Evolutionary conservation across 345 rosid genomes (phyloP), one percentile per base, ranked within the genome.

Genomic region (Sisymbrium irio): DNA sequence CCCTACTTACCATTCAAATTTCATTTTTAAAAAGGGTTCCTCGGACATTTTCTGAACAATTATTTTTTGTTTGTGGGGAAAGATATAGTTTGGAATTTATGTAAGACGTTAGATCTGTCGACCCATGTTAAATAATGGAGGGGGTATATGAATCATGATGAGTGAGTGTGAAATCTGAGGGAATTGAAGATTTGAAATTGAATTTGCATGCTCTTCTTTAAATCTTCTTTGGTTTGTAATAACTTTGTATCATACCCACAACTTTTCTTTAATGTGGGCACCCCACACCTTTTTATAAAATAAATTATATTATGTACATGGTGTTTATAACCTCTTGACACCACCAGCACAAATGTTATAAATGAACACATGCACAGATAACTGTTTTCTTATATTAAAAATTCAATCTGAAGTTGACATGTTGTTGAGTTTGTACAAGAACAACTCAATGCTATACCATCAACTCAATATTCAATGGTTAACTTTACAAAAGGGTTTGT

Each of bases 71-170:
- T 7, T 18, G 45, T 58, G 62, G 51, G 22, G 44, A 8, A 55
- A 57, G 55, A 57, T 12, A 71, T 60, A 20, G 47, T 22, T 47
- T 60, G 60, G 40, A 71, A 61, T 60, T 60, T 18, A 71, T 71
- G 51, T 27, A 61, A 71, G 41, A 49, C 49, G 33, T 49, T 60
- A 3, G 68, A 71, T 60, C 32, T 49, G 51, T 71, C 61, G 50
- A 71, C 67, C 75, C 61, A 71, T 71, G 51, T 37, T 47, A 7
- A 40, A 49, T 61, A 71, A 71, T 60, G 18, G 74, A 58, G 46
- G 57, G 37, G 7, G 17, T 5, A 40, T 11, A n/a, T n/a, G n/a
- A n/a, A n/a, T n/a, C n/a, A n/a, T n/a, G n/a, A n/a, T n/a, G n/a
- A n/a, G n/a, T n/a, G n/a, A n/a, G n/a, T n/a, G n/a, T n/a, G n/a